These are phyloP conservation scores for Aspergillus fumigatus DNA, from an alignment of 2,329 filamentous ascomycete species.

Conservation along the genomic window DNA sequence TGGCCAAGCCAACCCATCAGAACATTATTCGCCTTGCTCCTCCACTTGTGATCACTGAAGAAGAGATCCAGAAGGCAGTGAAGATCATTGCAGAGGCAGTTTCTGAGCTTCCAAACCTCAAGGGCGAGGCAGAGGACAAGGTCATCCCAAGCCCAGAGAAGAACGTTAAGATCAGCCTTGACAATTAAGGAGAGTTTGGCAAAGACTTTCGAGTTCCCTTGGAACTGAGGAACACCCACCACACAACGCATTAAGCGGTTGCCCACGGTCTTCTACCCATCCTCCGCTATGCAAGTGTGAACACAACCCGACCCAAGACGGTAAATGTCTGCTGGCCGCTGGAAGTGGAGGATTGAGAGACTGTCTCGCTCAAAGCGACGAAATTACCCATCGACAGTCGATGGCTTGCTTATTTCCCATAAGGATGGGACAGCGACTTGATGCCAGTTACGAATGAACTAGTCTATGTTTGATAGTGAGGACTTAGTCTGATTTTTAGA, in stretches of 20 bases:
- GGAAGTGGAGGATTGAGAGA: neutral
- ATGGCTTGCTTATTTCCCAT: neutral
- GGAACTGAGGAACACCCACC: neutral
- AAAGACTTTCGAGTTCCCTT: neutral
- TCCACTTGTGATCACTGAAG: slow-evolving; percentile 87
- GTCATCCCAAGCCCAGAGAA: slow-evolving; percentile 58
- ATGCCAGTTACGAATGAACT: neutral
- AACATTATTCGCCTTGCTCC: slow-evolving; percentile 99
- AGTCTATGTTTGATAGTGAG: neutral
- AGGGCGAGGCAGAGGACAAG: slow-evolving; percentile 52
- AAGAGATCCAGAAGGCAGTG: slow-evolving; percentile 73
- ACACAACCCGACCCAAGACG: neutral
- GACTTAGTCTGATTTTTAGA: no score
- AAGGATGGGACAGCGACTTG: neutral
- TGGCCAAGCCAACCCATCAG: slow-evolving; percentile 97
- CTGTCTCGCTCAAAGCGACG: neutral
- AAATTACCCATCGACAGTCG: neutral
- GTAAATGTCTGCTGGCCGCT: neutral
- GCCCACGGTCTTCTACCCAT: neutral
- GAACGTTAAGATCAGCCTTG: slow-evolving; percentile 56
- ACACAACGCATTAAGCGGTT: neutral
- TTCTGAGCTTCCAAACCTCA: slow-evolving; percentile 68
- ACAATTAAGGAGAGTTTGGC: slow-evolving; percentile 42
- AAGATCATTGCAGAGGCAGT: slow-evolving; percentile 77
- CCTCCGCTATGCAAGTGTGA: neutral